Evolutionary conservation across 768 basidiomycete species (phyloP), one percentile per base, ranked within the genome.

Genomic region (Podaxis sp.): DNA sequence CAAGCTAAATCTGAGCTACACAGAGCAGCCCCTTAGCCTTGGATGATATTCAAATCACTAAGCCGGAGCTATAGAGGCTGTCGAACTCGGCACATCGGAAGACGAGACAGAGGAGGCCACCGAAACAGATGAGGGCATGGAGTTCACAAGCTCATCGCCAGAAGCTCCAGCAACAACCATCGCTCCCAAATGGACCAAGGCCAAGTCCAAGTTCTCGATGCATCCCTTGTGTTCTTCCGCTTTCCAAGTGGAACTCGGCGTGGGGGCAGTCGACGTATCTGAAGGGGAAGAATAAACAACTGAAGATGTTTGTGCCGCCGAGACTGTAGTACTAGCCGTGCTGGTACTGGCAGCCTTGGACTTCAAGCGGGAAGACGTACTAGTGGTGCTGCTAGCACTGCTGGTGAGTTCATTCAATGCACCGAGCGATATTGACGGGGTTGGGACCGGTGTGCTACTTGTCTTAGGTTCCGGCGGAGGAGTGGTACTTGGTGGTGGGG

Each of bases 221-320:
- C 53, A 55, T 33, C 53, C 61, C 17, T 62, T 48, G 12, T 62
- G 61, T 11, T 62, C 42, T 3, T 48, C 61, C 13, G 36, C 49
- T 26, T 38, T 36, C 33, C 12, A 26, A 30, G 15, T 65, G 42
- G 62, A 64, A 28, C 52, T 63, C n/a, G 63, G 65, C 28, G 65
- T 64, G 12, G 67, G 52, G 15, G 56, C 26, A 13, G 46, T 28
- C 15, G 42, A 54, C 8, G 64, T 38, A 36, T 9, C 61, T 55
- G 49, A 44, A 53, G 33, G 12, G n/a, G 53, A 24, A 2, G 22
- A 13, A 46, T 57, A 30, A 49, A 17, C n/a, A 36, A 8, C 11
- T 6, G 19, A 56, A 39, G 36, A 39, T 22, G 11, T 15, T 44
- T 19, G 13, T 9, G 40, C 26, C 12, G 24, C 17, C 56, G 38